These are phyloP conservation scores for Phytophthora pisi DNA, from an alignment of 352 stramenopile species.

Conservation along the genomic window DNA sequence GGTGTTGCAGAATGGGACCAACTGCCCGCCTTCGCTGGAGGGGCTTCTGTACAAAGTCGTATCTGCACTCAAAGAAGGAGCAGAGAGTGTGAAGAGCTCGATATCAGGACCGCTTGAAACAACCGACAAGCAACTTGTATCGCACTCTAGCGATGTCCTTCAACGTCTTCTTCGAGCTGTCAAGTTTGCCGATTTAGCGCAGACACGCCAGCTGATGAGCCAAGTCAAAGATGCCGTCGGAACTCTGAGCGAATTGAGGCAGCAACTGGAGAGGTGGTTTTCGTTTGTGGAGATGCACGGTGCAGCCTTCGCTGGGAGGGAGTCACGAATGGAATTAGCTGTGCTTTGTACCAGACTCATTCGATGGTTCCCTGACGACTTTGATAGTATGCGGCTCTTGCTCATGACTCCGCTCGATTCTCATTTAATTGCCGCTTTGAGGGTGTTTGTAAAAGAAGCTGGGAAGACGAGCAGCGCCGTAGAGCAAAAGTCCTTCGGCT, in stretches of 20 bases:
- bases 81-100: slow-evolving; percentile 11
- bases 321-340: slow-evolving; percentile 45
- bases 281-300: slow-evolving; percentile 39
- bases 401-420: slow-evolving; percentile 40
- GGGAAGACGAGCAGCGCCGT: slow-evolving; percentile 5
- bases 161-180: slow-evolving; percentile 39
- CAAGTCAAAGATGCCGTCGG: slow-evolving; percentile 28
- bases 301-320: slow-evolving; percentile 38
- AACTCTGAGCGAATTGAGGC: slow-evolving; percentile 33
- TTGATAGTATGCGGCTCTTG: slow-evolving; percentile 28
- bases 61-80: slow-evolving; percentile 31
- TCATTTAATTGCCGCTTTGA: slow-evolving; percentile 38
- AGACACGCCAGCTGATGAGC: slow-evolving; percentile 30
- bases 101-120: neutral
- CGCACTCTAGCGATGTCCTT: slow-evolving; percentile 39
- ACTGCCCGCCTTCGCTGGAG: slow-evolving; percentile 42
- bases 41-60: slow-evolving; percentile 38
- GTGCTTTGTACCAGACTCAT: slow-evolving; percentile 49
- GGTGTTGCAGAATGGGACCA: slow-evolving; percentile 43
- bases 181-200: slow-evolving; percentile 26
- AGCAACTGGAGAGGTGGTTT: slow-evolving; percentile 52
- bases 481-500: slow-evolving; percentile 10
- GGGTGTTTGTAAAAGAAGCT: slow-evolving; percentile 43
- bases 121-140: slow-evolving; percentile 25
- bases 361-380: slow-evolving; percentile 53